A percentile compares a stretch with the other conserved stretches of the same genome.
Conservation (phyloP, 2,329 filamentous ascomycete genomes). For the Truncatella angustata region DNA sequence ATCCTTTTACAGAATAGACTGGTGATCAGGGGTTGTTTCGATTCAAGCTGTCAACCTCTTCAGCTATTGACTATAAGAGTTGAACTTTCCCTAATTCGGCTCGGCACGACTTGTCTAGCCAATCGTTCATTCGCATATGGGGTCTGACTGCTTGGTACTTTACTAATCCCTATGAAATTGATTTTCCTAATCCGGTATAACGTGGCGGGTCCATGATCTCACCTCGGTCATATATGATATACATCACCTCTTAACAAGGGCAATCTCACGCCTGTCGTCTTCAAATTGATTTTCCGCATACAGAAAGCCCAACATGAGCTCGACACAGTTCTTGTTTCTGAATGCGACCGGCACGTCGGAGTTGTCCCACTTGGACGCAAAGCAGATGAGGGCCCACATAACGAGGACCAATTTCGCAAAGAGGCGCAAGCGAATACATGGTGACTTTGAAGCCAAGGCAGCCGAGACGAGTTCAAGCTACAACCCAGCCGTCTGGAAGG, state of each 20-base stretch:
- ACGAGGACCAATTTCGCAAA: slow-evolving; percentile 20
- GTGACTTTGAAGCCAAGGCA: not conserved
- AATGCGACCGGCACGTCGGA: slow-evolving; percentile 16
- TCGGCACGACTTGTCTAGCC: not conserved
- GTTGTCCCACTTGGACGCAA: slow-evolving; percentile 14
- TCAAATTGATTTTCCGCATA: slow-evolving; percentile 14
- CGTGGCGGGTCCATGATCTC: too few species aligned
- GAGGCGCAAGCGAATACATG: slow-evolving; percentile 12
- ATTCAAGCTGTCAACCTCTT: too few species aligned
- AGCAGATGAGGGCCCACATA: slow-evolving; percentile 17
- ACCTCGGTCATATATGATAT: too few species aligned
- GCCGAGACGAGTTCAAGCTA: not conserved
- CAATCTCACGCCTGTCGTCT: not conserved
- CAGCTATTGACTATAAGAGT: too few species aligned
- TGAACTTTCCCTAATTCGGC: not conserved
- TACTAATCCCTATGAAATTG: not conserved
- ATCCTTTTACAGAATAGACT: slow-evolving; percentile 12
- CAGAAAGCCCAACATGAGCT: slow-evolving; percentile 13
- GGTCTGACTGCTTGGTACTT: not conserved
- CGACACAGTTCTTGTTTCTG: slow-evolving; percentile 16
- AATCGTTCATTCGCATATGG: not conserved
- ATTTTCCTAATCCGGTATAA: slow-evolving; percentile 15
- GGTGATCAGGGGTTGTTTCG: not conserved
- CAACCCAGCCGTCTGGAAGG: not conserved
- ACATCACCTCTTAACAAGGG: not conserved